Conservation (phyloP, 768 basidiomycete species). For the Boletus insuetus region DNA sequence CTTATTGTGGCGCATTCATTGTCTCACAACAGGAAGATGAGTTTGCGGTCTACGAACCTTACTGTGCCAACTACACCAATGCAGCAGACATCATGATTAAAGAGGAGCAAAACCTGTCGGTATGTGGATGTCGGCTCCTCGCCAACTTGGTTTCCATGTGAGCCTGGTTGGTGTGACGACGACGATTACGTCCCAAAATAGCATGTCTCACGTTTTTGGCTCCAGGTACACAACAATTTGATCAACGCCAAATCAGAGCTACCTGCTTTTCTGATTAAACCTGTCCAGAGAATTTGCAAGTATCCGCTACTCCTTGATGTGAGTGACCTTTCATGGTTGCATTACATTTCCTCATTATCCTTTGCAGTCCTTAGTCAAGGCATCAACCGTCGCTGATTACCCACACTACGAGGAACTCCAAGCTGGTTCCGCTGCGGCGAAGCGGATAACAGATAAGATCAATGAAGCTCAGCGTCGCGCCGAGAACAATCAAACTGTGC, state of each 20-base stretch:
- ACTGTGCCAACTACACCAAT: constrained; percentile 91
- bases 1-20: constrained; percentile 45
- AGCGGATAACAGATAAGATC: constrained; percentile 92
- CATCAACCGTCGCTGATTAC: constrained; percentile 59
- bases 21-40: constrained; percentile 84
- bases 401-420: constrained; percentile 78
- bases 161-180: constrained; percentile 28
- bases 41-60: constrained; percentile 94
- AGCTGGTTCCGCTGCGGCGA: constrained; percentile 79
- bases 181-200: constrained; percentile 17
- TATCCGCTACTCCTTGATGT: constrained; percentile 94
- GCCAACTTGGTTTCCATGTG: constrained; percentile 14
- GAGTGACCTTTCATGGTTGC: constrained; percentile 30
- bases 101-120: constrained; percentile 83
- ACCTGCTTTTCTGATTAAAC: constrained; percentile 96
- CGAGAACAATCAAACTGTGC: constrained; percentile 89
- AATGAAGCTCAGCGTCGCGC: constrained; percentile 92
- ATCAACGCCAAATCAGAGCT: constrained; percentile 91
- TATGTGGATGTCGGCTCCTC: constrained; percentile 41
- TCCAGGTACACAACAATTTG: constrained; percentile 73
- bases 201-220: constrained; percentile 12
- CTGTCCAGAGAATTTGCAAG: constrained; percentile 97
- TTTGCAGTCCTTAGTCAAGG: constrained; percentile 70
- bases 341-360: constrained; percentile 5
- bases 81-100: constrained; percentile 82